These are phyloP conservation scores for Omphalotus olearius DNA, from an alignment of 1,284 basidiomycete species.

Conservation along the genomic window DNA sequence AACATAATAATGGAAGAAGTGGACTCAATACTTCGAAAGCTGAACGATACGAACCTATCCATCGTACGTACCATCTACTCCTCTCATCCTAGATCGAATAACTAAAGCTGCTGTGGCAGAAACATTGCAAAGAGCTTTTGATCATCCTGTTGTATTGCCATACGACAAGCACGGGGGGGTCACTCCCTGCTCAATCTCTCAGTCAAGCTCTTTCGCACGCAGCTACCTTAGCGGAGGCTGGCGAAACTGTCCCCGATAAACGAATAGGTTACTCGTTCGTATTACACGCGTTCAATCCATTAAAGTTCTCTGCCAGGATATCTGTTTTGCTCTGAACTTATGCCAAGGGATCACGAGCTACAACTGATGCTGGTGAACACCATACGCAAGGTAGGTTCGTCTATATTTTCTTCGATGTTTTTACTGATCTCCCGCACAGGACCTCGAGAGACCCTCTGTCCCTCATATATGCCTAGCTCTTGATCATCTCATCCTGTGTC, in stretches of 20 bases:
- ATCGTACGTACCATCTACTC: constrained; percentile 37
- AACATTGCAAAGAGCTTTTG: constrained; percentile 55
- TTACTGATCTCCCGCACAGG: constrained; percentile 33
- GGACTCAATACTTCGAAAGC: constrained; percentile 44
- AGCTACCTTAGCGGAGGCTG: constrained; percentile 66
- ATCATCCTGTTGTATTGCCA: constrained; percentile 67
- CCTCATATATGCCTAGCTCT: constrained; percentile 66
- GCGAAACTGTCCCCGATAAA: constrained; percentile 56
- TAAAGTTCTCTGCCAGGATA: constrained; percentile 48
- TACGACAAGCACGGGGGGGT: constrained; percentile 41
- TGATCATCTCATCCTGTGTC: constrained; percentile 55
- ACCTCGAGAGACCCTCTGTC: constrained; percentile 53
- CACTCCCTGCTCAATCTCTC: constrained; percentile 38
- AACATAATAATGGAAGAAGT: constrained; percentile 54
- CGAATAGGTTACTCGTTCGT: constrained; percentile 49
- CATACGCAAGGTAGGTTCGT: constrained; percentile 55
- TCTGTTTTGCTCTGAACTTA: constrained; percentile 66
- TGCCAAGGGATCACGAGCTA: constrained; percentile 63
- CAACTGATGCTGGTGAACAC: constrained; percentile 82
- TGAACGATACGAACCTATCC: constrained; percentile 43
- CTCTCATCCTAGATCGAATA: constrained; percentile 13
- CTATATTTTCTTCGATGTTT: not conserved
- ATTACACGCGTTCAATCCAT: not conserved
- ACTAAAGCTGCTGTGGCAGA: constrained; percentile 32
- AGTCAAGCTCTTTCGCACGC: constrained; percentile 70